phyloP scores from a whole-genome alignment of 371 early-diverging fungal species.

The Mucor racemosus region DNA sequence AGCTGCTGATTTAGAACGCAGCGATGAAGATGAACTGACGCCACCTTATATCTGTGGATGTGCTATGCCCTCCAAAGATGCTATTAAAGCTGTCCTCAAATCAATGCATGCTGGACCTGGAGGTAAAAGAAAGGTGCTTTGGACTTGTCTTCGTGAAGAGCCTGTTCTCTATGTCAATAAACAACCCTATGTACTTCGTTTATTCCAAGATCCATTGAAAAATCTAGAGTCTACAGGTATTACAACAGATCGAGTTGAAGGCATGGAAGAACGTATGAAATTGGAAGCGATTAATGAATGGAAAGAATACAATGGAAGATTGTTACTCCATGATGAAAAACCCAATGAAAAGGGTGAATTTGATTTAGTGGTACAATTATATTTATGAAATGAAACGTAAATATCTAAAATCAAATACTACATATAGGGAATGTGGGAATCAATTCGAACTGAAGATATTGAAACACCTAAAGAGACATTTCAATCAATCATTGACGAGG shows the following conservation, averaged over 20 bases:
- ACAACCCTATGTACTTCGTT: slow-evolving; percentile 66
- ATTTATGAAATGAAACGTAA: not conserved
- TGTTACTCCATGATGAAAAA: slow-evolving; percentile 71
- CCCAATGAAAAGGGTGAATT: slow-evolving; percentile 43
- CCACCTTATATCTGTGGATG: slow-evolving; percentile 63
- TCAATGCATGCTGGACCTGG: slow-evolving; percentile 59
- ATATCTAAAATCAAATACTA: not conserved
- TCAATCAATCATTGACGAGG: slow-evolving; percentile 54
- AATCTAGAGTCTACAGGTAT: slow-evolving; percentile 77
- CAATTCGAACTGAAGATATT: slow-evolving; percentile 49
- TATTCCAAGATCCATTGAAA: slow-evolving; percentile 66
- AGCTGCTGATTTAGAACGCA: slow-evolving; percentile 20
- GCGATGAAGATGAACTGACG: slow-evolving; percentile 9
- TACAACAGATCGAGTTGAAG: slow-evolving; percentile 67
- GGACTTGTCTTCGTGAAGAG: slow-evolving; percentile 80
- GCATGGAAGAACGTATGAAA: slow-evolving; percentile 73
- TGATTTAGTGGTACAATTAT: slow-evolving; percentile 53
- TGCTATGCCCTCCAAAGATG: slow-evolving; percentile 72
- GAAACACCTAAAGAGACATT: slow-evolving; percentile 69
- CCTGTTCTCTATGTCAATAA: slow-evolving; percentile 76
- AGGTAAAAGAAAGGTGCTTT: slow-evolving; percentile 54
- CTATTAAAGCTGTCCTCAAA: slow-evolving; percentile 53
- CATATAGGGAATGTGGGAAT: slow-evolving; percentile 67
- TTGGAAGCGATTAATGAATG: slow-evolving; percentile 63
- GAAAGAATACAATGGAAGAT: slow-evolving; percentile 53